A percentile compares a stretch with the other conserved stretches of the same genome.
Conservation (phyloP, 2,329 filamentous ascomycete genomes). For the Fusarium annulatum region DNA sequence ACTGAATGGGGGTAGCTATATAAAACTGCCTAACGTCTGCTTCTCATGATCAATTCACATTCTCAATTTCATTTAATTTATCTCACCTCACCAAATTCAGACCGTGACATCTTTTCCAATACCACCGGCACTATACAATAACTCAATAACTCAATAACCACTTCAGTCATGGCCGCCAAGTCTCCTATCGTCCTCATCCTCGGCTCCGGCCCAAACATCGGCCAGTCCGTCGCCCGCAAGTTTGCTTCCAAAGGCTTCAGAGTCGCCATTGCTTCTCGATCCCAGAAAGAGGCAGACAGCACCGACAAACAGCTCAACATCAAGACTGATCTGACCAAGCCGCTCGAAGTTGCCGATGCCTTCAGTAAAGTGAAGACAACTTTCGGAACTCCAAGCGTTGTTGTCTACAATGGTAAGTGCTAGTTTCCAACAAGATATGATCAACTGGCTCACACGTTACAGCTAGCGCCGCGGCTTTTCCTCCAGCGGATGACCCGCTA, state of each 20-base stretch:
- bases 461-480: conserved; percentile 14
- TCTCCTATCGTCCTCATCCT: conserved; percentile 39
- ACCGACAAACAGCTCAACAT: conserved; percentile 47
- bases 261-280: conserved; percentile 42
- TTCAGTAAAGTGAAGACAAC: conserved; percentile 31
- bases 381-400: conserved; percentile 37
- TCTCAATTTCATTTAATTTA: neutral
- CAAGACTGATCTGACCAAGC: conserved; percentile 51
- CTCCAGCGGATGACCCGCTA: conserved; percentile 14
- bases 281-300: conserved; percentile 33
- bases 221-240: conserved; percentile 32
- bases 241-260: conserved; percentile 44
- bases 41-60: fast-evolving
- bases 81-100: neutral
- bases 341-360: conserved; percentile 28
- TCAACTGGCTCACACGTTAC: too few species aligned
- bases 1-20: fast-evolving
- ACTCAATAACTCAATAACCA: too few species aligned
- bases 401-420: conserved; percentile 7
- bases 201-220: conserved; percentile 43
- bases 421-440: too few species aligned
- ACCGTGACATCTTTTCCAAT: neutral
- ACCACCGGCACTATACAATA: fast-evolving
- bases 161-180: neutral
- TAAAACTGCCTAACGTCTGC: fast-evolving